Base-by-base conservation (phyloP, 2,329 filamentous ascomycete species). In the Huntiella omanensis region DNA sequence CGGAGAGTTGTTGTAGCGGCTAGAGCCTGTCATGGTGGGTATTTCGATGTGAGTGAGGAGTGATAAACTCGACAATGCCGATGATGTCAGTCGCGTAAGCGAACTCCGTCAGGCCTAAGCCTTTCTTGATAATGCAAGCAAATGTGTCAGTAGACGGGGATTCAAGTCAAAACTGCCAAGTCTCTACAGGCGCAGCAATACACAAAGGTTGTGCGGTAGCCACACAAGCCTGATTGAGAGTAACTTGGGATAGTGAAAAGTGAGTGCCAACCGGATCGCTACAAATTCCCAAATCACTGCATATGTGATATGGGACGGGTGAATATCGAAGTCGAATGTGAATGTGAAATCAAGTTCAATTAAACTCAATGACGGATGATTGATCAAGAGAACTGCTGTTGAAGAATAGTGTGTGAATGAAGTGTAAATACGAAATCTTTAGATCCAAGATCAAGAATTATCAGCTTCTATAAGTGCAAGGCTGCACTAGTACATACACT, bases 1-100 rank as follows among this genome's bases (percentile, higher is more conserved):
- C 8, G 42, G 42, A 4, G 47, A 45, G 33, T 33, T 42, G 10
- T 12, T 36, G 38, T 17, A 36, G 17, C 33, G 47, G 16, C 33
- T 39, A n/a, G 60, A 60, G 53, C 7, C 22, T n/a, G 45, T 19
- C 28, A 36, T 42, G 15, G 15, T 33, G 17, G 11, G 28, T 15
- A 34, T 15, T 37, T 13, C 33, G 17, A 28, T 28, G 22, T 28
- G 22, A 28, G 8, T 28, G 22, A 10, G 22, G 22, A 7, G 22
- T 28, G n/a, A 19, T 6, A 22, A 39, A 36, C 5, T n/a, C 19
- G n/a, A 13, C 11, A 13, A 33, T 33, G 37, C 11, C 8, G 39
- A n/a, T 35, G 41, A 36, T 16, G 34, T 43, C 33, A 17, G 40
- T 32, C 35, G 35, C 22, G 22, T 28, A 28, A 3, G 22, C 40